Evolutionary conservation across 352 stramenopile species (phyloP).

Genomic region (Pythium guiyangense): DNA sequence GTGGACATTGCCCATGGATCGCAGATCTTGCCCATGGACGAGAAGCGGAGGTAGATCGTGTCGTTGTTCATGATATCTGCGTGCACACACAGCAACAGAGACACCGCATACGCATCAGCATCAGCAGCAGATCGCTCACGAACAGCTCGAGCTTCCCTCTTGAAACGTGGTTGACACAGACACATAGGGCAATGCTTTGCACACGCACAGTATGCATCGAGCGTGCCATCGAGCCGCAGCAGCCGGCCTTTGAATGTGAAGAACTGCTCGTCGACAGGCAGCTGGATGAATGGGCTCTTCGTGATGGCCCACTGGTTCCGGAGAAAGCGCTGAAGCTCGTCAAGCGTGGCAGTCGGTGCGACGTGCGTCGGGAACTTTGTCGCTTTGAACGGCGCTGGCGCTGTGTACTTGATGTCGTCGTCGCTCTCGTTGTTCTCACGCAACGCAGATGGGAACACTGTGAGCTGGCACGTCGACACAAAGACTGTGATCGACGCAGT

Average conservation of each 20-base stretch:
- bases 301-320: slow-evolving; percentile 57
- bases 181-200: background rate
- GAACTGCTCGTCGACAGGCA: slow-evolving; percentile 50
- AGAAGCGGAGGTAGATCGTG: slow-evolving; percentile 68
- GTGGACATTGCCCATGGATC: slow-evolving; percentile 77
- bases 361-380: slow-evolving; percentile 59
- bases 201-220: slow-evolving; percentile 62
- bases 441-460: slow-evolving; percentile 18
- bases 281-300: slow-evolving; percentile 39
- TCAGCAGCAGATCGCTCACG: too few species aligned
- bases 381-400: slow-evolving; percentile 28
- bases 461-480: slow-evolving; percentile 52
- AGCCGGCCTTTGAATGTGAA: slow-evolving; percentile 73
- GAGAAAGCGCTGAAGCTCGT: slow-evolving; percentile 52
- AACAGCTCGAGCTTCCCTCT: too few species aligned
- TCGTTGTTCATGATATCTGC: slow-evolving; percentile 65
- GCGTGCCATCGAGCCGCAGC: slow-evolving; percentile 48
- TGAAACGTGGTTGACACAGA: background rate
- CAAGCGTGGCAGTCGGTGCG: slow-evolving; percentile 27
- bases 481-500: slow-evolving; percentile 35
- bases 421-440: background rate
- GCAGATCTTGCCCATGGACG: slow-evolving; percentile 55
- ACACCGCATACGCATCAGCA: too few species aligned
- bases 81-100: background rate
- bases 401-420: slow-evolving; percentile 8